Conservation (phyloP, 2,329 filamentous ascomycete genomes). For the Penicillium sp. region DNA sequence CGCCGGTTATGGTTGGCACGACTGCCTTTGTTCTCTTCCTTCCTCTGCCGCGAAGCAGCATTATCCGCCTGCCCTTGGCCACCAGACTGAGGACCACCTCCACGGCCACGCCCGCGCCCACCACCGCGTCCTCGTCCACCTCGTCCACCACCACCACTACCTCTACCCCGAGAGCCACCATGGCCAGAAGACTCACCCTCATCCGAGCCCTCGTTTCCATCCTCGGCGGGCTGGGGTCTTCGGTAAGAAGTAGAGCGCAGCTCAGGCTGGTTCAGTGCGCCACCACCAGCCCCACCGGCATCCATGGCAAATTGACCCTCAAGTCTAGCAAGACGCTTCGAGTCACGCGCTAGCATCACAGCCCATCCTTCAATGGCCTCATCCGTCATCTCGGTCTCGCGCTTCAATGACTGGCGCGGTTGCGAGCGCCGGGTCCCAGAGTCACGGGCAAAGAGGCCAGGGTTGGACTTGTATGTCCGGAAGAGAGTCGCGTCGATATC, state of each 20-base stretch:
- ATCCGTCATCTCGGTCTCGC: constrained; percentile 84
- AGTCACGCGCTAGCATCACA: constrained; percentile 76
- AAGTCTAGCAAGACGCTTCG: constrained; percentile 66
- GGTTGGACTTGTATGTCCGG: constrained; percentile 66
- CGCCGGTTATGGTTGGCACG: constrained; percentile 84
- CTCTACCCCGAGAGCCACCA: constrained; percentile 29
- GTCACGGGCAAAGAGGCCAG: constrained; percentile 70
- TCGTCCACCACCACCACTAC: constrained; percentile 46
- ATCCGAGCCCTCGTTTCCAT: constrained; percentile 53
- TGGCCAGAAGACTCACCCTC: constrained; percentile 42
- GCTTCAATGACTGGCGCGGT: constrained; percentile 64
- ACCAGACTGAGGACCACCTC: constrained; percentile 50
- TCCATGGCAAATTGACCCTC: constrained; percentile 71
- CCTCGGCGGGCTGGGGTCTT: constrained; percentile 29
- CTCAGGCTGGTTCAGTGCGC: constrained; percentile 57
- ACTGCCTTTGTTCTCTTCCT: constrained; percentile 80
- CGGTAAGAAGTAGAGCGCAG: constrained; percentile 68
- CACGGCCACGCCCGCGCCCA: constrained; percentile 55
- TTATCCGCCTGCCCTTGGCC: constrained; percentile 68
- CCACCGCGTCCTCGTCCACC: constrained; percentile 52
- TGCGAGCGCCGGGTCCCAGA: constrained; percentile 67
- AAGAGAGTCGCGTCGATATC: constrained; percentile 70
- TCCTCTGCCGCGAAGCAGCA: constrained; percentile 68
- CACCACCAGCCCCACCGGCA: constrained; percentile 48
- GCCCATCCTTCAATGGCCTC: constrained; percentile 95